Conservation (phyloP, 2,329 filamentous ascomycete genomes). For the Endoconidiophora laricicola region DNA sequence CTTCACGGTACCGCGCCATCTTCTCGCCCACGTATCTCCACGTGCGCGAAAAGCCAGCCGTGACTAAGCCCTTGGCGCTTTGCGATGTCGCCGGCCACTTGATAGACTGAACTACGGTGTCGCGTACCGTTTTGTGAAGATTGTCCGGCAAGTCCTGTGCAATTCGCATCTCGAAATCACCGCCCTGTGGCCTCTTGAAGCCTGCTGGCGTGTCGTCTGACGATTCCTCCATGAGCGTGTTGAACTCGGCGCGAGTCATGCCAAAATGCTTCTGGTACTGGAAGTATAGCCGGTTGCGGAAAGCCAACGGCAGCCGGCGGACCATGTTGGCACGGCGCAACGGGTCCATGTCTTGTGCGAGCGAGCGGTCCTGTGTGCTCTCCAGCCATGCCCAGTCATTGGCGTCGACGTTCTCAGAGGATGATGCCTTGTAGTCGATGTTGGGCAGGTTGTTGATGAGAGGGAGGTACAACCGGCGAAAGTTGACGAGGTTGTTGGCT, state of each 20-base stretch:
- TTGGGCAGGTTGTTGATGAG: constrained; percentile 84
- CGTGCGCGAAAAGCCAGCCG: constrained; percentile 53
- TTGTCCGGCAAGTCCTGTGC: constrained; percentile 49
- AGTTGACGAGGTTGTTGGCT: constrained; percentile 75
- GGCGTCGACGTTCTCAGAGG: constrained; percentile 46
- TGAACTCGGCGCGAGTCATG: constrained; percentile 71
- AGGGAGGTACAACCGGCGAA: constrained; percentile 78
- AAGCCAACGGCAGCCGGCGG: constrained; percentile 67
- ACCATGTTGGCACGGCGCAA: constrained; percentile 91
- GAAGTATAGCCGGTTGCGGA: constrained; percentile 83
- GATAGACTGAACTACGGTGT: constrained; percentile 73
- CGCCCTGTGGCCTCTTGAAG: constrained; percentile 59
- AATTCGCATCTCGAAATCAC: constrained; percentile 74
- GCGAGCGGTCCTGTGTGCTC: constrained; percentile 41
- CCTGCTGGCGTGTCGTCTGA: constrained; percentile 51
- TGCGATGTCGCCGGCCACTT: constrained; percentile 84
- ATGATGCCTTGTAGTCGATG: constrained; percentile 52
- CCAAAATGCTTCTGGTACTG: constrained; percentile 82
- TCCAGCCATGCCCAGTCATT: constrained; percentile 26
- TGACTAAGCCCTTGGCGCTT: constrained; percentile 68
- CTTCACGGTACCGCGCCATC: constrained; percentile 44
- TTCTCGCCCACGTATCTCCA: constrained; percentile 74
- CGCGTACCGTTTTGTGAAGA: constrained; percentile 53
- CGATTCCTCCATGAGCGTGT: constrained; percentile 64
- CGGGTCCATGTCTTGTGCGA: constrained; percentile 87